These are phyloP conservation scores for Phytopythium ostracodes DNA, from an alignment of 352 stramenopile species.

Conservation along the genomic window DNA sequence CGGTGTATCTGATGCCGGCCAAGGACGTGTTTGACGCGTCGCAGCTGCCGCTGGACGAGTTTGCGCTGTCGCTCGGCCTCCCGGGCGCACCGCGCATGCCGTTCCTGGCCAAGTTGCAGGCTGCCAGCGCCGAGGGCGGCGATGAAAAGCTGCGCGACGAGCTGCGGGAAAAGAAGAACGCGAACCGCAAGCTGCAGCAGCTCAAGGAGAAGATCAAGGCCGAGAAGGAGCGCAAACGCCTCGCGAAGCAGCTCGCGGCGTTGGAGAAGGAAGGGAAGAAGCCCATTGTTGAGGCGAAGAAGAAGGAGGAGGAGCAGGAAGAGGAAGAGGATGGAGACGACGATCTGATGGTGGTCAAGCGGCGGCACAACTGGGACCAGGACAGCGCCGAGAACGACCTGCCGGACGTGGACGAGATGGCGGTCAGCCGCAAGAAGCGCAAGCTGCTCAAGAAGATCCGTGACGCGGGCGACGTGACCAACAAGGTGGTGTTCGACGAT, in stretches of 20 bases:
- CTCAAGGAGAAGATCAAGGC: conserved; percentile 98
- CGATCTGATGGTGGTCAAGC: conserved; percentile 92
- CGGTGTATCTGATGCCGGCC: conserved; percentile 94
- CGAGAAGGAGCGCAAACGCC: conserved; percentile 93
- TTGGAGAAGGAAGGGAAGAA: conserved; percentile 25
- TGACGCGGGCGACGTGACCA: conserved; percentile 57
- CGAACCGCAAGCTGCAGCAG: conserved; percentile 95
- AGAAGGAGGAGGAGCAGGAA: conserved; percentile 24
- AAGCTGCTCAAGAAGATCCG: conserved; percentile 82
- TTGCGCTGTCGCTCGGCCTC: conserved; percentile 93
- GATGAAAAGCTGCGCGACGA: conserved; percentile 84
- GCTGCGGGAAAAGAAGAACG: conserved; percentile 94
- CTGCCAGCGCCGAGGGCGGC: conserved; percentile 39
- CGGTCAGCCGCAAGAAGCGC: conserved; percentile 63
- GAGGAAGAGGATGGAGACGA: conserved; percentile 81
- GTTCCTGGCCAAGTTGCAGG: conserved; percentile 88
- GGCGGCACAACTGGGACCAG: conserved; percentile 79
- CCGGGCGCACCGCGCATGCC: conserved; percentile 90
- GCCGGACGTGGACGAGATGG: conserved; percentile 47
- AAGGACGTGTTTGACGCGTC: conserved; percentile 93
- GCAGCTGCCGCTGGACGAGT: conserved; percentile 90
- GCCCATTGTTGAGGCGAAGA: conserved; percentile 12
- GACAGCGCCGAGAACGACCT: conserved; percentile 43
- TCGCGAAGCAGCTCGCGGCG: conserved; percentile 67
- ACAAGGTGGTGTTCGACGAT: conserved; percentile 94